These are phyloP conservation scores for Boletus sp. DNA, from an alignment of 768 basidiomycete species.

Conservation along the genomic window DNA sequence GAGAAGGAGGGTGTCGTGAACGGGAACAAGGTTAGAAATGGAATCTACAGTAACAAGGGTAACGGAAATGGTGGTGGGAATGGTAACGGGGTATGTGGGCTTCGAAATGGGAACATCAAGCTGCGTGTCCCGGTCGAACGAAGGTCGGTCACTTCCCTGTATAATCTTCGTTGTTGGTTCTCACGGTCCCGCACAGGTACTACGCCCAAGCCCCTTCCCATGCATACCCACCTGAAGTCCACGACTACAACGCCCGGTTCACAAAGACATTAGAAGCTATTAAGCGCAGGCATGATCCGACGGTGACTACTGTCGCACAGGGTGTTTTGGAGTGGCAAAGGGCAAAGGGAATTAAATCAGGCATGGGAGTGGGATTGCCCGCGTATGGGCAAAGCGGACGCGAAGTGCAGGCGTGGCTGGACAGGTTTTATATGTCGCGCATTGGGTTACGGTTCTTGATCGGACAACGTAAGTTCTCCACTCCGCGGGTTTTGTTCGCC, in stretches of 20 bases:
- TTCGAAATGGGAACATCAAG: slow-evolving; percentile 18
- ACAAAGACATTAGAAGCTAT: slow-evolving; percentile 84
- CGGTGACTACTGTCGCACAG: slow-evolving; percentile 94
- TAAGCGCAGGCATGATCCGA: slow-evolving; percentile 94
- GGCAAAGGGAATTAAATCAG: slow-evolving; percentile 29
- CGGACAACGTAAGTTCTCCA: slow-evolving; percentile 73
- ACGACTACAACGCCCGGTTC: slow-evolving; percentile 89
- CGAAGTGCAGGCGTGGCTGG: slow-evolving; percentile 95
- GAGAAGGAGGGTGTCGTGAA: slow-evolving; percentile 9
- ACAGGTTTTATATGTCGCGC: slow-evolving; percentile 94
- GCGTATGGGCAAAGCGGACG: slow-evolving; percentile 65
- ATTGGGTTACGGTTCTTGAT: slow-evolving; percentile 96
- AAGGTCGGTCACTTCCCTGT: slow-evolving; percentile 3
- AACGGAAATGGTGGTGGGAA: slow-evolving; percentile 26
- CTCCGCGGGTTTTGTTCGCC: not conserved
- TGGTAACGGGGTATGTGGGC: slow-evolving; percentile 5
- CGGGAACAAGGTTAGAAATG: slow-evolving; percentile 12
- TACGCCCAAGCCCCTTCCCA: slow-evolving; percentile 73
- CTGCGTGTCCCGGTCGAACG: slow-evolving; percentile 17
- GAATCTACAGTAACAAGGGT: slow-evolving; percentile 9
- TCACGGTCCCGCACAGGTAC: slow-evolving; percentile 51
- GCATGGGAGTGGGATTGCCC: slow-evolving; percentile 24
- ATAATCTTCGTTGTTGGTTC: slow-evolving; percentile 2
- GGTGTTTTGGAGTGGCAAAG: slow-evolving; percentile 97
- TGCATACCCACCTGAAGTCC: slow-evolving; percentile 87